These are phyloP conservation scores for Lachancea fermentati DNA, from an alignment of 805 yeast species.

Conservation along the genomic window DNA sequence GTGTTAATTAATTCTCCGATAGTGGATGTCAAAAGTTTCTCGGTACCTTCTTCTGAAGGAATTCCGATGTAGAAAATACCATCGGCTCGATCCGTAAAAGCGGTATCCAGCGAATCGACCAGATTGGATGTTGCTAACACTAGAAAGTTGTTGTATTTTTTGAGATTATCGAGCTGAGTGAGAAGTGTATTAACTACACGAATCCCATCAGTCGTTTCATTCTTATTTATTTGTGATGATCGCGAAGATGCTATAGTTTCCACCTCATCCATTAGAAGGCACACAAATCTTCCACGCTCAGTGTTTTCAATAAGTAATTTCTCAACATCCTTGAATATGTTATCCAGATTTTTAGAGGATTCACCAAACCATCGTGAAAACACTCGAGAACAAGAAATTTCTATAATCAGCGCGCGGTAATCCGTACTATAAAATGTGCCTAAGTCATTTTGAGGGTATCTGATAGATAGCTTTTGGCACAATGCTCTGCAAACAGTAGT, in stretches of 20 bases:
- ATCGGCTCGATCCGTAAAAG: constrained; percentile 42
- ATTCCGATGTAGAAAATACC: constrained; percentile 31
- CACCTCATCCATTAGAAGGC: constrained; percentile 41
- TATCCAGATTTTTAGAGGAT: constrained; percentile 38
- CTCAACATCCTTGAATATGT: constrained; percentile 34
- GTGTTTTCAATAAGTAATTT: constrained; percentile 16
- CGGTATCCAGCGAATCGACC: constrained; percentile 36
- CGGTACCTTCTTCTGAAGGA: constrained; percentile 32
- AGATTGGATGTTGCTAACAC: constrained; percentile 40
- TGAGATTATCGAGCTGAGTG: constrained; percentile 38
- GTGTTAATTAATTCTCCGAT: constrained; percentile 23
- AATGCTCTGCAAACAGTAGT: constrained; percentile 38
- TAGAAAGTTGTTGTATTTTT: constrained; percentile 31
- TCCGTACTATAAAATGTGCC: constrained; percentile 1
- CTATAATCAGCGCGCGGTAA: constrained; percentile 33
- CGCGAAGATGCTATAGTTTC: constrained; percentile 42
- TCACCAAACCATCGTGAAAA: constrained; percentile 46
- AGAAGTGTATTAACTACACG: constrained; percentile 41
- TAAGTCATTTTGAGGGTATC: constrained; percentile 8
- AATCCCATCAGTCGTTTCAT: constrained; percentile 39
- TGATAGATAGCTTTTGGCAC: constrained; percentile 37
- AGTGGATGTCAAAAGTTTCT: constrained; percentile 27
- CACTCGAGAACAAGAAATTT: constrained; percentile 38
- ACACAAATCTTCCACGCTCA: constrained; percentile 22
- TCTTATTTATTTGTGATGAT: constrained; percentile 29